Percentiles rank a stretch among this genome's conserved stretches.
Conservation (phyloP, 176 grass and related monocot species). For the Carex parvula region DNA sequence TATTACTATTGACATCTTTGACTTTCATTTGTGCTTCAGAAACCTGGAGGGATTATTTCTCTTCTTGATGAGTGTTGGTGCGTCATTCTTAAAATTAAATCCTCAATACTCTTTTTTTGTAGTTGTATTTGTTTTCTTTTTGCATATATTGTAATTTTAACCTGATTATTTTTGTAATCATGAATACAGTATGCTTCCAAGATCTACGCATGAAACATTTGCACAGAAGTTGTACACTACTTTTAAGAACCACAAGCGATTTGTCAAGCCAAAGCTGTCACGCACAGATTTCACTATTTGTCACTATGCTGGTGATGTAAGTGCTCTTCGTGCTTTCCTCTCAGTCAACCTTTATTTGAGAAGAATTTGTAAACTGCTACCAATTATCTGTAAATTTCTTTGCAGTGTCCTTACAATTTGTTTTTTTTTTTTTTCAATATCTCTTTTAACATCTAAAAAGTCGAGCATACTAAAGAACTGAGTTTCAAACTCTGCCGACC, state of each 20-base stretch:
- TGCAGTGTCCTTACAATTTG: neutral
- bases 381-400: neutral
- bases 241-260: slow-evolving; percentile 88
- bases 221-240: slow-evolving; percentile 92
- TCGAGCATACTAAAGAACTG: neutral
- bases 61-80: slow-evolving; percentile 99
- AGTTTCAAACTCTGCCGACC: neutral
- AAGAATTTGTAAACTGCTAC: slow-evolving; percentile 7
- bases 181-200: slow-evolving; percentile 80
- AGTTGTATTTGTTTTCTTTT: neutral
- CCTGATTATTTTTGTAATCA: slow-evolving; percentile 25
- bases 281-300: slow-evolving; percentile 88
- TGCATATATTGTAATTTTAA: slow-evolving; percentile 10
- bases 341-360: neutral
- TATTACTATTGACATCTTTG: slow-evolving; percentile 4
- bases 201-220: slow-evolving; percentile 97
- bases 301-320: slow-evolving; percentile 98
- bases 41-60: slow-evolving; percentile 97
- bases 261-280: slow-evolving; percentile 89
- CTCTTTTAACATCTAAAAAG: neutral
- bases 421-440: neutral
- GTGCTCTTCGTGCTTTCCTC: slow-evolving; percentile 24
- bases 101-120: slow-evolving; percentile 17
- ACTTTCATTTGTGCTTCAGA: slow-evolving; percentile 48
- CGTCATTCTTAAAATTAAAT: slow-evolving; percentile 26